A percentile compares a stretch with the other conserved stretches of the same genome.
Conservation (phyloP, 2,329 filamentous ascomycete species). For the Apiospora kogelbergensis region DNA sequence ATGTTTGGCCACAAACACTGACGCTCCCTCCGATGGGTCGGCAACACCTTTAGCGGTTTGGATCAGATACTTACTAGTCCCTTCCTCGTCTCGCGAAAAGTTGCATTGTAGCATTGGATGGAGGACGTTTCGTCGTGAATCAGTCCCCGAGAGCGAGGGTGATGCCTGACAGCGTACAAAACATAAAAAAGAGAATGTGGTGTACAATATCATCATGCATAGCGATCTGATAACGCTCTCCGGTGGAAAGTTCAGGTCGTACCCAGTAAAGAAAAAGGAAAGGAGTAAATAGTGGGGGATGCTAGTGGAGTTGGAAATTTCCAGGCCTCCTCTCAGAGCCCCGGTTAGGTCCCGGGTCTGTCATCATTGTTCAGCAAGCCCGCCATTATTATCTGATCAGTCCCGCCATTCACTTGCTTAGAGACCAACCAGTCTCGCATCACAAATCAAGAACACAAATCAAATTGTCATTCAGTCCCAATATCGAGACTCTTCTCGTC, state of each 20-base stretch:
- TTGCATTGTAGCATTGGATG: background rate
- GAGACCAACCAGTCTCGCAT: background rate
- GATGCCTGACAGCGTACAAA: background rate
- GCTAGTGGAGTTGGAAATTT: background rate
- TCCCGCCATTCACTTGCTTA: background rate
- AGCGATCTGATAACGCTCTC: background rate
- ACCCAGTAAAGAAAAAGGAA: slow-evolving; percentile 1
- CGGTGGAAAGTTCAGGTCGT: background rate
- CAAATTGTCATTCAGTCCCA: background rate
- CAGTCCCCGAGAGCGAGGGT: background rate
- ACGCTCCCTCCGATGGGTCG: background rate
- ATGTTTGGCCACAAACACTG: background rate
- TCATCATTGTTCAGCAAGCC: slow-evolving; percentile 4
- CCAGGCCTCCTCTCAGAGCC: background rate
- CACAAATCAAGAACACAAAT: slow-evolving; percentile 5
- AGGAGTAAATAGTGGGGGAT: slow-evolving; percentile 3
- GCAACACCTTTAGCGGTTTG: background rate
- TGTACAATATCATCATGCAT: background rate
- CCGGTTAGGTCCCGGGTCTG: background rate
- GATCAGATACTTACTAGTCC: background rate
- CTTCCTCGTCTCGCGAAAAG: background rate
- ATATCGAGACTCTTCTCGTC: background rate
- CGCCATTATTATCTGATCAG: slow-evolving; percentile 6
- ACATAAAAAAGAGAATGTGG: background rate
- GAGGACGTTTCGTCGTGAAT: background rate